phyloP scores from a whole-genome alignment of 495 filamentous ascomycete genomes.

The Xylaria sp. region DNA sequence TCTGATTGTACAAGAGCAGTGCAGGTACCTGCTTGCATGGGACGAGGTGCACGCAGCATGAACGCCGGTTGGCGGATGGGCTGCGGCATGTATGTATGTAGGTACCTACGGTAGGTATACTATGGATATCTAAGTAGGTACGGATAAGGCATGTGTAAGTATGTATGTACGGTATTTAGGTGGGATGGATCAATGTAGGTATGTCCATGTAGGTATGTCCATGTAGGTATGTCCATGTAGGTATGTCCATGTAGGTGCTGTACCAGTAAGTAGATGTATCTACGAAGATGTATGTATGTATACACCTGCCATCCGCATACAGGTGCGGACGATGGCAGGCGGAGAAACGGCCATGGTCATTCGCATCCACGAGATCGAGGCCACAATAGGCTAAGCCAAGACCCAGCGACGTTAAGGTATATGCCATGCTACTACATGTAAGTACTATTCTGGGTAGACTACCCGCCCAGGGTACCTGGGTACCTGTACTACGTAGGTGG shows the following conservation, averaged over 20 bases:
- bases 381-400: constrained; percentile 19
- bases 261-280: too few relatives aligned
- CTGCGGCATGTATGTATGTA: too few relatives aligned
- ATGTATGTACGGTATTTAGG: too few relatives aligned
- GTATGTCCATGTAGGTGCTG: too few relatives aligned
- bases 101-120: too few relatives aligned
- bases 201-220: too few relatives aligned
- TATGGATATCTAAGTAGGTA: too few relatives aligned
- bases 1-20: constrained; percentile 5
- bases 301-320: too few relatives aligned
- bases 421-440: not conserved
- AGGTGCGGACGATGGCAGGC: not conserved
- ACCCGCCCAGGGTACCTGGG: not conserved
- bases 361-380: not conserved
- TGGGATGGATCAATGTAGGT: too few relatives aligned
- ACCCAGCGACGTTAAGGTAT: not conserved
- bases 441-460: not conserved
- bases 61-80: constrained; percentile 5
- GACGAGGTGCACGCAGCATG: constrained; percentile 6
- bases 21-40: constrained; percentile 5
- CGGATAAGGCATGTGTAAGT: too few relatives aligned
- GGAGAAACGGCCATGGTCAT: constrained; percentile 12
- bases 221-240: too few relatives aligned
- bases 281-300: too few relatives aligned
- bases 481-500: not conserved